Conservation (phyloP, 176 grass and related monocot species). For the Eleusine indica region DNA sequence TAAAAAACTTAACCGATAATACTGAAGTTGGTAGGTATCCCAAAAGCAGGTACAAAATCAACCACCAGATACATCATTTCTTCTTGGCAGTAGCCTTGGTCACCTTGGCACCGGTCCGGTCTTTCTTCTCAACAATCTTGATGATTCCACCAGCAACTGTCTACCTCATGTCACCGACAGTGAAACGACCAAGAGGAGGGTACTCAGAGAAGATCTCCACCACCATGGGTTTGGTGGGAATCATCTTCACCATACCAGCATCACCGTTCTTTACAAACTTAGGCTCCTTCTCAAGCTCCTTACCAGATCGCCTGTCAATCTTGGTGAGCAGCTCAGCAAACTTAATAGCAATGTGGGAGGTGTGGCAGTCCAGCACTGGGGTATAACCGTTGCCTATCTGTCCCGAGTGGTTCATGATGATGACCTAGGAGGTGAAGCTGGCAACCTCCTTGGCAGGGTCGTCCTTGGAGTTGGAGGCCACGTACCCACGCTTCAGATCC, state of each 20-base stretch:
- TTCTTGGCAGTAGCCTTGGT: conserved; percentile 84
- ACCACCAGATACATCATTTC: conserved; percentile 48
- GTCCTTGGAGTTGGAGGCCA: conserved; percentile 90
- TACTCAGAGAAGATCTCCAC: conserved; percentile 76
- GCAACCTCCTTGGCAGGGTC: conserved; percentile 91
- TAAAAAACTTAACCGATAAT: not conserved
- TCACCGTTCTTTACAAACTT: conserved; percentile 97
- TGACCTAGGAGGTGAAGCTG: conserved; percentile 85
- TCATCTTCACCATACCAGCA: conserved; percentile 87
- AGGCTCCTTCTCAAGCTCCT: conserved; percentile 89
- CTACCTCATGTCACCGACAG: conserved; percentile 72
- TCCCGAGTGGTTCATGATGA: conserved; percentile 97
- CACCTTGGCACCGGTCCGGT: conserved; percentile 70
- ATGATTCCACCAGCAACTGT: conserved; percentile 78
- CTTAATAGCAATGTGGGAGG: conserved; percentile 96
- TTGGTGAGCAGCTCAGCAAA: conserved; percentile 83
- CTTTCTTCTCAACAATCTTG: conserved; percentile 77
- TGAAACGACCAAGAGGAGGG: conserved; percentile 72
- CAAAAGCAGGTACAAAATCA: no score
- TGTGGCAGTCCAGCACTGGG: conserved; percentile 95
- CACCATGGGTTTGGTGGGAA: conserved; percentile 97
- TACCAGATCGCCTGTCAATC: conserved; percentile 85
- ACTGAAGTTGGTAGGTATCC: not conserved
- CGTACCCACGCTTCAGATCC: conserved; percentile 83
- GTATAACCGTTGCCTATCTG: conserved; percentile 90